Conservation (phyloP, 2,329 filamentous ascomycete genomes). For the Trichoderma breve region DNA sequence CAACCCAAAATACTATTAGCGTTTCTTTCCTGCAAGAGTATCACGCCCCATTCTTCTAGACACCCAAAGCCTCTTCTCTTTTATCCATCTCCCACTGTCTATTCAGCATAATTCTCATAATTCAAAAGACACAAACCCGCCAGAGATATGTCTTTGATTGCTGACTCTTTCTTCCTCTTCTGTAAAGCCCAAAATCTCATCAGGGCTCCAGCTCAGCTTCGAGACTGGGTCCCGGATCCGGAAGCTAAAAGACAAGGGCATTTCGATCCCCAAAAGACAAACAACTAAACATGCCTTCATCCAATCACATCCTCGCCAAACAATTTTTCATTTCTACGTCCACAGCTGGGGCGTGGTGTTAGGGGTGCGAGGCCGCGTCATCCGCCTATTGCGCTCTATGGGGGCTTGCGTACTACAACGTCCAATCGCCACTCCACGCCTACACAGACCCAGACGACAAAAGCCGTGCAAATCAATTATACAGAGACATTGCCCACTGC, state of each 20-base stretch:
- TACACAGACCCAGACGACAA: not conserved
- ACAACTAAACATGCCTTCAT: not conserved
- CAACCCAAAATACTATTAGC: not conserved
- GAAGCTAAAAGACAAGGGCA: not conserved
- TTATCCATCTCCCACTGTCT: not conserved
- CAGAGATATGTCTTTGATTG: not conserved
- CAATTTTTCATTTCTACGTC: not conserved
- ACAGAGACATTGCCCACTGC: not conserved
- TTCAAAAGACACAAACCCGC: not conserved
- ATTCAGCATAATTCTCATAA: not conserved
- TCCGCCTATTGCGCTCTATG: constrained; percentile 11
- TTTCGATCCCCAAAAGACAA: not conserved
- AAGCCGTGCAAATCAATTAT: not conserved
- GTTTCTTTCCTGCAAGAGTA: not conserved
- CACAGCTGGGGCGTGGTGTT: constrained; percentile 17
- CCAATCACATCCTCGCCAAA: constrained; percentile 14
- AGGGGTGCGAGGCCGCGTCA: constrained; percentile 21
- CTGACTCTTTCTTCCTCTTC: not conserved
- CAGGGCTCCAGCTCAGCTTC: not conserved
- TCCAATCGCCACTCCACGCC: constrained; percentile 16
- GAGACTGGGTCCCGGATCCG: not conserved
- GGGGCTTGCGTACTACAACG: constrained; percentile 18
- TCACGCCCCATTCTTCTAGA: not conserved
- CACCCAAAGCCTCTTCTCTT: not conserved
- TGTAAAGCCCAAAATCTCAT: not conserved